These are phyloP conservation scores for Mycena belliarum DNA, from an alignment of 768 basidiomycete species.

Conservation along the genomic window DNA sequence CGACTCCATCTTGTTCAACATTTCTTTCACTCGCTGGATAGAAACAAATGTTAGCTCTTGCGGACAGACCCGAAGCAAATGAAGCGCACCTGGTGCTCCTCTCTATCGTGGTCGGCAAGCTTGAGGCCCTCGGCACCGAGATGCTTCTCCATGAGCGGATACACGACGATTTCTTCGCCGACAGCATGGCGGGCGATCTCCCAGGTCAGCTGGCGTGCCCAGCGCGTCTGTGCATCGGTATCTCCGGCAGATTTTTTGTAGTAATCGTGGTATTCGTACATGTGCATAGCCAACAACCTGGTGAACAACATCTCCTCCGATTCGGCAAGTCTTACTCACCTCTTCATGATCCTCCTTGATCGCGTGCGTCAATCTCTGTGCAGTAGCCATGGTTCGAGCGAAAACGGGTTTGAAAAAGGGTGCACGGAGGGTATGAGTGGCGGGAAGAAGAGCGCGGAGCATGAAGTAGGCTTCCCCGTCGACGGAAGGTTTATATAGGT, in stretches of 20 bases:
- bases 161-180: slow-evolving; percentile 64
- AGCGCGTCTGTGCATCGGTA: slow-evolving; percentile 48
- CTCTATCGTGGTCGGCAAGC: slow-evolving; percentile 56
- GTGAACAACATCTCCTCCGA: no score
- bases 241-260: slow-evolving; percentile 45
- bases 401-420: background rate
- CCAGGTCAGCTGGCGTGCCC: slow-evolving; percentile 59
- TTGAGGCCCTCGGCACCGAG: slow-evolving; percentile 51
- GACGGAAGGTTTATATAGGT: background rate
- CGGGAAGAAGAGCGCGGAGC: slow-evolving; percentile 1
- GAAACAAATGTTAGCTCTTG: background rate
- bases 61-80: no score
- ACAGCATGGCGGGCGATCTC: slow-evolving; percentile 62
- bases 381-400: slow-evolving; percentile 9
- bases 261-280: slow-evolving; percentile 56
- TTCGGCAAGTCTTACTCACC: no score
- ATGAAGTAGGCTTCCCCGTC: background rate
- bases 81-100: slow-evolving; percentile 51
- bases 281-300: slow-evolving; percentile 34
- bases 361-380: slow-evolving; percentile 34
- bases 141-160: slow-evolving; percentile 60
- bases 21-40: slow-evolving; percentile 34
- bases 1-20: slow-evolving; percentile 49
- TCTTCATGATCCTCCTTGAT: slow-evolving; percentile 54
- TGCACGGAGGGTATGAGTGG: background rate